Evolutionary conservation across 2,329 filamentous ascomycete species (phyloP).

Genomic region (Trichophaea hybrida): DNA sequence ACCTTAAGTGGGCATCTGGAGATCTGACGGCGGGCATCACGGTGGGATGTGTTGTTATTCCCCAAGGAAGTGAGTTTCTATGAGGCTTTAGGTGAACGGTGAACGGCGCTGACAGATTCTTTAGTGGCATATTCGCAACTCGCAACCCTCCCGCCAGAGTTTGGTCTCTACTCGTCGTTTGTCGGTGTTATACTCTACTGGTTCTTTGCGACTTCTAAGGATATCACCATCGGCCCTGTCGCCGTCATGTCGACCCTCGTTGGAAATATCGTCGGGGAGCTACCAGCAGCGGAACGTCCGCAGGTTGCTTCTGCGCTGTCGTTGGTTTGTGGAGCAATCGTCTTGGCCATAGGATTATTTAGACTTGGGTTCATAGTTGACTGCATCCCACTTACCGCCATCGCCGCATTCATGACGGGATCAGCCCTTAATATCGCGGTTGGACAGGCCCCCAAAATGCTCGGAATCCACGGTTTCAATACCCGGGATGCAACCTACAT

Average conservation of each 20-base stretch:
- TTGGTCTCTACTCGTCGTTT: constrained; percentile 86
- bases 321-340: constrained; percentile 61
- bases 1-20: constrained; percentile 72
- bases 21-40: constrained; percentile 78
- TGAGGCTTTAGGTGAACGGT: not conserved
- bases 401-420: constrained; percentile 93
- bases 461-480: constrained; percentile 63
- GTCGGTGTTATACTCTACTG: constrained; percentile 92
- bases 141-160: constrained; percentile 65
- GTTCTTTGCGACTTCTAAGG: constrained; percentile 96
- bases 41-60: constrained; percentile 70
- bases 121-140: constrained; percentile 77
- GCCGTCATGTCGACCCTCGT: constrained; percentile 89
- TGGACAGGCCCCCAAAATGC: constrained; percentile 66
- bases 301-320: constrained; percentile 62
- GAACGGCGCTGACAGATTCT: not conserved
- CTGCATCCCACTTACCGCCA: constrained; percentile 75
- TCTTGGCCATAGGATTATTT: constrained; percentile 62
- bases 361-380: constrained; percentile 84
- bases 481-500: constrained; percentile 65
- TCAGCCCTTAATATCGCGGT: constrained; percentile 78
- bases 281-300: constrained; percentile 38
- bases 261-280: constrained; percentile 56
- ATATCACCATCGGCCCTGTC: constrained; percentile 94
- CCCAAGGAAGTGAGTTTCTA: constrained; percentile 50